Percentiles rank a stretch among this genome's conserved stretches.
These are phyloP conservation scores for Syzygium aromaticum DNA, from an alignment of 345 rosid species.

Conservation along the genomic window DNA sequence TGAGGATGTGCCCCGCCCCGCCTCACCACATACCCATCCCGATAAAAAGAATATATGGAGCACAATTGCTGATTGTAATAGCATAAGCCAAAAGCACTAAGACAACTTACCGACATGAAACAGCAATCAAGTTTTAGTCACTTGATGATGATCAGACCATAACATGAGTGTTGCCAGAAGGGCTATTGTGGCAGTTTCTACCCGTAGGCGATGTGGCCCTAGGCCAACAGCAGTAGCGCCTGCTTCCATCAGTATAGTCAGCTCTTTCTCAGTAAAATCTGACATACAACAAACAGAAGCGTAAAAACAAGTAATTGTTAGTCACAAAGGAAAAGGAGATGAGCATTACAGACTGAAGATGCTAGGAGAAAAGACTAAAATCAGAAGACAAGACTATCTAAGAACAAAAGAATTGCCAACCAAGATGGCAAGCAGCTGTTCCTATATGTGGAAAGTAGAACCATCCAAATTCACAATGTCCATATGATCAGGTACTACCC, in stretches of 20 bases:
- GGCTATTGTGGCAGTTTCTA: slow-evolving; percentile 87
- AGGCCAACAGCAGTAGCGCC: slow-evolving; percentile 75
- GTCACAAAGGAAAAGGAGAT: neutral
- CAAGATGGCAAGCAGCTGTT: neutral
- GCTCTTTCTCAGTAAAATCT: slow-evolving; percentile 61
- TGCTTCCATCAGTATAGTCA: slow-evolving; percentile 43
- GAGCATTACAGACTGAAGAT: neutral
- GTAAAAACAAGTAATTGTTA: neutral
- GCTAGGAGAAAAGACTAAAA: neutral
- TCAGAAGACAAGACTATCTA: neutral
- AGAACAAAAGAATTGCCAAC: neutral
- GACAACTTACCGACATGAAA: neutral
- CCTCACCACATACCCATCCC: too few species aligned
- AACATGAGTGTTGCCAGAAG: slow-evolving; percentile 70
- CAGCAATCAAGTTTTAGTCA: slow-evolving; percentile 3
- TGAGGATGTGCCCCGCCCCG: neutral
- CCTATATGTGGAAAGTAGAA: neutral
- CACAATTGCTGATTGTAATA: neutral
- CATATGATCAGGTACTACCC: neutral
- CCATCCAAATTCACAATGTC: neutral
- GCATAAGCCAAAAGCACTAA: neutral
- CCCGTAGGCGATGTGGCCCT: slow-evolving; percentile 72
- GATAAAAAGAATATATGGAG: neutral
- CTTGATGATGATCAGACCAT: slow-evolving; percentile 66
- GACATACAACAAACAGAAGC: neutral